Conservation (phyloP, 2,329 filamentous ascomycete species). For the Colletotrichum musae region DNA sequence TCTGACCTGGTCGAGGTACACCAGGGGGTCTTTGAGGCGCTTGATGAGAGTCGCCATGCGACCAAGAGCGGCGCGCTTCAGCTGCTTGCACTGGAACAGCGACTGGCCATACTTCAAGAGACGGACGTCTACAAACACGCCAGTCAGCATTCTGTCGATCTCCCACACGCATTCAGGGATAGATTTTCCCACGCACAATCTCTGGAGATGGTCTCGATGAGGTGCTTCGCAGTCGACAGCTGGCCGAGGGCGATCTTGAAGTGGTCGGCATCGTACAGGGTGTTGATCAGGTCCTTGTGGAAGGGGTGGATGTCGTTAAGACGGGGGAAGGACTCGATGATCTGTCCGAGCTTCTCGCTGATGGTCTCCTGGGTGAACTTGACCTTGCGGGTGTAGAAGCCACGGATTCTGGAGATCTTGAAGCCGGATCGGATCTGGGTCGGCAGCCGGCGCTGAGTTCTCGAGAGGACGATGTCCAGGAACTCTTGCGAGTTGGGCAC, state of each 20-base stretch:
- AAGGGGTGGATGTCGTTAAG: constrained; percentile 97
- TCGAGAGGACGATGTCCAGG: constrained; percentile 94
- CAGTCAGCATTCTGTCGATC: constrained; percentile 14
- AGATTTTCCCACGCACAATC: constrained; percentile 67
- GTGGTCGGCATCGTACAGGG: constrained; percentile 97
- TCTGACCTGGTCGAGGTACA: constrained; percentile 61
- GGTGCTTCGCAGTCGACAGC: constrained; percentile 93
- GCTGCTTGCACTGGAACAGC: constrained; percentile 98
- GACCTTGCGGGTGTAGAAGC: constrained; percentile 77
- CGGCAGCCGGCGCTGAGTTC: constrained; percentile 92
- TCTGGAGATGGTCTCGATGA: constrained; percentile 95
- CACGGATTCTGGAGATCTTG: constrained; percentile 84
- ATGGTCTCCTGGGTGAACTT: constrained; percentile 99
- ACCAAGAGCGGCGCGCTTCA: constrained; percentile 95
- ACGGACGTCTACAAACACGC: constrained; percentile 73
- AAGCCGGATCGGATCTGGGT: constrained; percentile 97
- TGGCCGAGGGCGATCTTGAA: constrained; percentile 98
- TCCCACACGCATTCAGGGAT: neutral
- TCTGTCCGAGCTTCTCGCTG: constrained; percentile 90
- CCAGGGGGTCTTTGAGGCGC: constrained; percentile 88
- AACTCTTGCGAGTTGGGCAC: constrained; percentile 96
- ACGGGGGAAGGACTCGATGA: constrained; percentile 93
- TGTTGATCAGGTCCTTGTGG: constrained; percentile 89
- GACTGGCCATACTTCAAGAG: constrained; percentile 89
- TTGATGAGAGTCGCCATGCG: constrained; percentile 99